Conservation (phyloP, 106 monocot species). For the Dioscorea alata region DNA sequence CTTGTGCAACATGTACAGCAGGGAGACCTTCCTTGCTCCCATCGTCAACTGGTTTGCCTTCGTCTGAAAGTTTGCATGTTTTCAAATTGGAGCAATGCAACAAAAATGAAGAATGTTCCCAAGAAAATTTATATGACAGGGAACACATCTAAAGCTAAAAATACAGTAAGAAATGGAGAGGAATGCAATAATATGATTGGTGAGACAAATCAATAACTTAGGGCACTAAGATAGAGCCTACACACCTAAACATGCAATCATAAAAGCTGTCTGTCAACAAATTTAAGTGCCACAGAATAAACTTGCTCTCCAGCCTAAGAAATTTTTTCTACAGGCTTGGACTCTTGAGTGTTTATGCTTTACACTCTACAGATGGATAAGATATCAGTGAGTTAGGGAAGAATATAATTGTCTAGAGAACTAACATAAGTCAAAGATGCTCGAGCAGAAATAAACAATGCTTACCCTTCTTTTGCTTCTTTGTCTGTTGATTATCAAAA, state of each 20-base stretch:
- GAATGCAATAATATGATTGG: too few relatives aligned
- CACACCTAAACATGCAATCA: too few relatives aligned
- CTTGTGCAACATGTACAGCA: conserved; percentile 1
- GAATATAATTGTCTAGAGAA: not conserved
- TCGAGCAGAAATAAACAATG: not conserved
- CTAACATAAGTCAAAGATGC: not conserved
- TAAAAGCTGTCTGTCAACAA: too few relatives aligned
- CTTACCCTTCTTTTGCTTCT: conserved; percentile 64
- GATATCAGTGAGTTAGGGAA: not conserved
- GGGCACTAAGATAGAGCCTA: too few relatives aligned
- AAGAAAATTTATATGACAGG: not conserved
- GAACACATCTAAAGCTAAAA: not conserved
- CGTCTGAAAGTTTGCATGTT: conserved; percentile 7
- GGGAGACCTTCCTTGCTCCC: conserved; percentile 8
- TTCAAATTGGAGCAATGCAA: not conserved
- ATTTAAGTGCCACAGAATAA: too few relatives aligned
- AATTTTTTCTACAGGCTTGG: not conserved
- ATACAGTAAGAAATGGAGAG: too few relatives aligned
- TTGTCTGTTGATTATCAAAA: conserved; percentile 53
- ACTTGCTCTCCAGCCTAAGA: not conserved
- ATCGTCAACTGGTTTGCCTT: conserved; percentile 1
- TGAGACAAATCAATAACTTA: too few relatives aligned
- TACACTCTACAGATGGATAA: not conserved
- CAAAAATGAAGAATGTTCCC: not conserved
- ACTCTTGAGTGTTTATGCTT: not conserved